phyloP scores from a whole-genome alignment of 805 yeast species.

The Barnettozyma populi region DNA sequence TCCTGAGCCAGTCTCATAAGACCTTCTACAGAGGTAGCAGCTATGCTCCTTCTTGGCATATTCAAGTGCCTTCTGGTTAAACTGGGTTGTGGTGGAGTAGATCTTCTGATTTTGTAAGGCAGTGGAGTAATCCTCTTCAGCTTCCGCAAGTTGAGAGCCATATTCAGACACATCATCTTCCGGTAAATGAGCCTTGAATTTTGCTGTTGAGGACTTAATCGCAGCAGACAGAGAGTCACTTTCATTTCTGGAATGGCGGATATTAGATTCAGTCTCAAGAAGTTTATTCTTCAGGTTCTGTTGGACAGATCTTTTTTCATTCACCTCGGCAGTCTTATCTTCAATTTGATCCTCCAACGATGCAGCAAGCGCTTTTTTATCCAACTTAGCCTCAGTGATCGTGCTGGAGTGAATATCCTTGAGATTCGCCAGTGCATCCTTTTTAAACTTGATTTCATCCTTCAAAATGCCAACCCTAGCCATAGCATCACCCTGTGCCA shows the following conservation, averaged over 20 bases:
- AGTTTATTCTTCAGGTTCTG: constrained; percentile 12
- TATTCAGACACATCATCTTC: constrained; percentile 43
- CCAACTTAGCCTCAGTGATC: constrained; percentile 20
- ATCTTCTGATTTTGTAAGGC: constrained; percentile 65
- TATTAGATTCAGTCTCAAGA: constrained; percentile 19
- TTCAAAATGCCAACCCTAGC: constrained; percentile 45
- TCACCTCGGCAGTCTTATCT: not conserved
- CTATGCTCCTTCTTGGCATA: constrained; percentile 50
- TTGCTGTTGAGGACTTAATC: constrained; percentile 8
- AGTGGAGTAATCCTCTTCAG: constrained; percentile 56
- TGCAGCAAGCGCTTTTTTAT: constrained; percentile 7
- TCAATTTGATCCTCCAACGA: constrained; percentile 11
- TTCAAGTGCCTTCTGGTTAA: constrained; percentile 63
- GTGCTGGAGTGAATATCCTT: constrained; percentile 20
- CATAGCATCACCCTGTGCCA: constrained; percentile 51
- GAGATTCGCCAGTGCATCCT: constrained; percentile 27
- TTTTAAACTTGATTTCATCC: constrained; percentile 34
- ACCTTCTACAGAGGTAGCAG: constrained; percentile 71
- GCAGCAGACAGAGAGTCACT: constrained; percentile 7
- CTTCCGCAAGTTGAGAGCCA: constrained; percentile 42
- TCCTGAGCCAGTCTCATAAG: constrained; percentile 41
- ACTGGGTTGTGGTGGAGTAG: constrained; percentile 61
- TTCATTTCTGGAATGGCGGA: constrained; percentile 12
- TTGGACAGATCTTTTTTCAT: not conserved
- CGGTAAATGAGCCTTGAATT: constrained; percentile 20